These are phyloP conservation scores for Colletotrichum navitas DNA, from an alignment of 2,329 filamentous ascomycete genomes.

Conservation along the genomic window DNA sequence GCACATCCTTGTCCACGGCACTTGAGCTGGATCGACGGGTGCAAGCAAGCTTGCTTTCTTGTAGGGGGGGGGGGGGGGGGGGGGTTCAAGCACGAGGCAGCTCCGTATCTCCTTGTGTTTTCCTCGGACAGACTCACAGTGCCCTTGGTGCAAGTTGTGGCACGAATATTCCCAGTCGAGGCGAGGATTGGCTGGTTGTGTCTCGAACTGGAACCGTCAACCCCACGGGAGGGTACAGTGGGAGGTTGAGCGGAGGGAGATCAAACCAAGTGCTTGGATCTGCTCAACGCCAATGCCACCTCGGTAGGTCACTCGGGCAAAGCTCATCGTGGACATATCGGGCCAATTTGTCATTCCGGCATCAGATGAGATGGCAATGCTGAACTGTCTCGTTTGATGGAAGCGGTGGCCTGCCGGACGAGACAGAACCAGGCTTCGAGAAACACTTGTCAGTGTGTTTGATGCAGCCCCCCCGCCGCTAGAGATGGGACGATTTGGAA, in stretches of 20 bases:
- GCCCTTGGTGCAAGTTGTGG: neutral
- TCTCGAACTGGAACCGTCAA: constrained; percentile 32
- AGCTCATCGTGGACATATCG: neutral
- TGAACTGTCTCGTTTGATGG: constrained; percentile 1
- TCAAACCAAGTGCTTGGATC: constrained; percentile 25
- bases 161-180: constrained; percentile 8
- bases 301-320: neutral
- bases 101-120: neutral
- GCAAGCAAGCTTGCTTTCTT: constrained; percentile 3
- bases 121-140: neutral
- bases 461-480: constrained; percentile 22
- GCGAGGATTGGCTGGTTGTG: constrained; percentile 19
- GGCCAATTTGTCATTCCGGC: constrained; percentile 29
- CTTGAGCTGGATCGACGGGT: neutral
- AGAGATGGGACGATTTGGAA: constrained; percentile 38
- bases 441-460: constrained; percentile 13
- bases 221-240: constrained; percentile 24
- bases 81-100: neutral
- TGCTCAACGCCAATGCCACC: constrained; percentile 9
- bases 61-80: too few relatives aligned
- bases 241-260: constrained; percentile 12
- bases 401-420: constrained; percentile 18
- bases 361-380: neutral
- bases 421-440: constrained; percentile 12
- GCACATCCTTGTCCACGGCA: constrained; percentile 18